Conservation (phyloP, 73 alveolate species). For the Tetrahymena malaccensis region DNA sequence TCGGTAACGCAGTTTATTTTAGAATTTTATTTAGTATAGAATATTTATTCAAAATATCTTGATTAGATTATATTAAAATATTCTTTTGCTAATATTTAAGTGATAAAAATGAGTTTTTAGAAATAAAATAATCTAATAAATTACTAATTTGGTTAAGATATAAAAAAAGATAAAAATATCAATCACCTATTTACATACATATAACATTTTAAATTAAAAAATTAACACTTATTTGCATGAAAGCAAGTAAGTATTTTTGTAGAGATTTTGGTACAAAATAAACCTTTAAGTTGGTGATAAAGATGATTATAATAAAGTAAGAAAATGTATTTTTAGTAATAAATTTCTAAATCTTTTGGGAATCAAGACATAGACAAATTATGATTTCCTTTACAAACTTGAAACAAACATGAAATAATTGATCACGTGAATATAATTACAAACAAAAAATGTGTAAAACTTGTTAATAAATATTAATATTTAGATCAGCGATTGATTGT, state of each 20-base stretch:
- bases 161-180: too few relatives aligned
- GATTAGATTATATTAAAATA: too few relatives aligned
- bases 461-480: not conserved
- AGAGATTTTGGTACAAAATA: not conserved
- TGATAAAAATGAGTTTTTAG: too few relatives aligned
- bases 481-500: not conserved
- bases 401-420: not conserved
- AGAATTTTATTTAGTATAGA: too few relatives aligned
- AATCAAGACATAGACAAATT: not conserved
- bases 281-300: not conserved
- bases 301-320: not conserved
- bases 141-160: too few relatives aligned
- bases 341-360: not conserved
- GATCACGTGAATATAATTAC: not conserved
- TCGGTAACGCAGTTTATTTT: too few relatives aligned
- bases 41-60: too few relatives aligned
- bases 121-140: too few relatives aligned
- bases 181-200: not conserved
- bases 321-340: not conserved
- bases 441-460: not conserved
- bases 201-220: too few relatives aligned
- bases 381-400: not conserved
- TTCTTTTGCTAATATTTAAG: too few relatives aligned
- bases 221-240: not conserved
- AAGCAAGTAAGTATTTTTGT: not conserved